Evolutionary conservation across 768 basidiomycete species (phyloP).

Genomic region (Termitomyces eurrhizus): DNA sequence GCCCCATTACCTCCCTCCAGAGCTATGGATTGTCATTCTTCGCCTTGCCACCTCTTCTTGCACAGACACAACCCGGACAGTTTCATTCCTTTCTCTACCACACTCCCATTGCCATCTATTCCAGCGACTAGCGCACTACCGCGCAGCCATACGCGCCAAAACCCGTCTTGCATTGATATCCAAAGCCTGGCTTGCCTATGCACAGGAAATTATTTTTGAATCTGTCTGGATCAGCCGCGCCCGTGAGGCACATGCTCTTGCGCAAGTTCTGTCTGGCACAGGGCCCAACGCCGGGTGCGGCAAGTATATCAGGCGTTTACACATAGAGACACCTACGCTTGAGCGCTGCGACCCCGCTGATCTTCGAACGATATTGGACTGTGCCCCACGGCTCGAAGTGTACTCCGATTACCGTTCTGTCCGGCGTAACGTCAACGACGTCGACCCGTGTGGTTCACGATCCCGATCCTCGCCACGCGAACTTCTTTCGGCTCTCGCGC

Average conservation of each 20-base stretch:
- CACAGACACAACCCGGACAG: conserved; percentile 40
- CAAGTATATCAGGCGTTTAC: conserved; percentile 55
- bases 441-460: conserved; percentile 34
- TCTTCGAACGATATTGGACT: conserved; percentile 64
- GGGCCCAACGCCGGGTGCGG: conserved; percentile 29
- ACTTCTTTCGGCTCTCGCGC: conserved; percentile 56
- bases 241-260: conserved; percentile 44
- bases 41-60: conserved; percentile 48
- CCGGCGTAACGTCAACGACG: conserved; percentile 47
- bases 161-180: conserved; percentile 49
- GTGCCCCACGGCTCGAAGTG: conserved; percentile 53
- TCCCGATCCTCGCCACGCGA: conserved; percentile 49
- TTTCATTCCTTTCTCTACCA: conserved; percentile 55
- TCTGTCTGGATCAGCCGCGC: conserved; percentile 66
- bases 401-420: conserved; percentile 66
- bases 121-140: conserved; percentile 40
- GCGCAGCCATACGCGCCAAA: conserved; percentile 44
- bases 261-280: conserved; percentile 31
- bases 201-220: conserved; percentile 58
- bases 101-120: conserved; percentile 31
- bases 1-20: conserved; percentile 49
- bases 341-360: conserved; percentile 65
- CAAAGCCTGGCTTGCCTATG: conserved; percentile 49
- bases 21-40: conserved; percentile 65
- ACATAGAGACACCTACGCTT: conserved; percentile 65